Evolutionary conservation across 192 early-diverging fungal species (phyloP), one percentile per base, ranked within the genome.

Genomic region (Gaertneriomyces sp.): DNA sequence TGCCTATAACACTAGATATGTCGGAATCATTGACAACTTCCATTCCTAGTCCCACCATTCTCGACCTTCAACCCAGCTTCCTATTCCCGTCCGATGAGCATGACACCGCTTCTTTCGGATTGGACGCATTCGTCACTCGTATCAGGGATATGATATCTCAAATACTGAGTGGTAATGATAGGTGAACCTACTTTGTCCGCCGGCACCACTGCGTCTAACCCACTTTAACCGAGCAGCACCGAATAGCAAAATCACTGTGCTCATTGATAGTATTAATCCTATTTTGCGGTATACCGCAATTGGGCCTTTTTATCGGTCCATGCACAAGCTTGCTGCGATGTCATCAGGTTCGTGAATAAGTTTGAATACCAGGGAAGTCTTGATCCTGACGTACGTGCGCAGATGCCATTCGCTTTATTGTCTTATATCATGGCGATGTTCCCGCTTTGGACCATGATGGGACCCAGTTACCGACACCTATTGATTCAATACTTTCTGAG

Each of bases 351-450:
- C 12, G 14, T 14, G 12, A 49, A 17, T 17, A n/a, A 0, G 17
- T 17, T 49, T 49, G 47, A 2, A 14, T 1, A n/a, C 47, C 47
- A 17, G 47, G 12, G 2, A 17, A 17, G 0, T 17, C 17, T 49
- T 17, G 14, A 33, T 33, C 2, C 25, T 33, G 25, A 33, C 25
- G 1, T 33, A 33, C 25, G 6, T 16, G 38, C 38, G 40, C 42
- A 77, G 76, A 79, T 33, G 45, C 45, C 14, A 56, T 63, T 45
- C 53, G 61, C 9, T 40, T 79, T 11, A 58, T 79, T 6, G 45
- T 76, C 16, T 70, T 65, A 6, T 71, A 72, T 46, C 75, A 79
- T 50, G 39, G 60, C n/a, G 77, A 81, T 42, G 60, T 66, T 14
- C 17, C 60, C 39, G 42, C 55, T 5, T 14, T 45, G 44, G 19